Evolutionary conservation across 2,329 filamentous ascomycete genomes (phyloP).

Genomic region (Saccharata proteae): DNA sequence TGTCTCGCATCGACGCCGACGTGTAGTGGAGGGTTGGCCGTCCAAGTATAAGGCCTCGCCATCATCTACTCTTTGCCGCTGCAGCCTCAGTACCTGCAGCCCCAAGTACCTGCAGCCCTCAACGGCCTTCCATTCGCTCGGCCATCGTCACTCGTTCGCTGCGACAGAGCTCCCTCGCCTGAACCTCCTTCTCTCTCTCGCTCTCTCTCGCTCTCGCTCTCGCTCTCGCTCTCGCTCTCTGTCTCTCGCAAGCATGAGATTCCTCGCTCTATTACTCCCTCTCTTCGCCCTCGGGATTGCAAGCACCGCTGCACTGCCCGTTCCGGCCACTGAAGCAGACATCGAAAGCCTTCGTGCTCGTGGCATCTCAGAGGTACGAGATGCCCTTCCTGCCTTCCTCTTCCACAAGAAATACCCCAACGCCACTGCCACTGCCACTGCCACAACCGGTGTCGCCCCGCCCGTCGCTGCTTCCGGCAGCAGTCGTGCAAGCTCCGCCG

Average conservation of each 20-base stretch:
- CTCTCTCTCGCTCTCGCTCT: not conserved
- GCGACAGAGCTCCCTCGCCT: too few species aligned
- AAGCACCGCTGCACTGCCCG: conserved; percentile 1
- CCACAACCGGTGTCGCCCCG: not conserved
- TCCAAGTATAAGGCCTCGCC: too few species aligned
- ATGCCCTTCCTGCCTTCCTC: not conserved
- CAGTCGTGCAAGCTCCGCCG: not conserved
- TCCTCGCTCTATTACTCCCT: not conserved
- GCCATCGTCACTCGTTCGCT: too few species aligned
- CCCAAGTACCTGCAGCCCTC: too few species aligned
- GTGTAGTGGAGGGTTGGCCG: too few species aligned
- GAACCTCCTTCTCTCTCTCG: too few species aligned
- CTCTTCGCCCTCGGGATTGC: conserved; percentile 1
- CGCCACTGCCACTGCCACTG: not conserved
- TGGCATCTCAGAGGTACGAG: conserved; percentile 18
- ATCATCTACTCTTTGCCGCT: too few species aligned
- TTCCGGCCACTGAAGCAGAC: conserved; percentile 6
- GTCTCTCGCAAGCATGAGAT: too few species aligned
- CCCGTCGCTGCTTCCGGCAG: not conserved
- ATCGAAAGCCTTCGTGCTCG: conserved; percentile 3
- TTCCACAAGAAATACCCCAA: not conserved
- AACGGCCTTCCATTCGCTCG: too few species aligned
- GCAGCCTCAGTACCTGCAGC: too few species aligned
- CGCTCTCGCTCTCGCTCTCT: not conserved
- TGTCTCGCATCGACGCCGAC: too few species aligned